Conservation (phyloP, 306 rosid genomes). For the Casuarina cunninghamiana region DNA sequence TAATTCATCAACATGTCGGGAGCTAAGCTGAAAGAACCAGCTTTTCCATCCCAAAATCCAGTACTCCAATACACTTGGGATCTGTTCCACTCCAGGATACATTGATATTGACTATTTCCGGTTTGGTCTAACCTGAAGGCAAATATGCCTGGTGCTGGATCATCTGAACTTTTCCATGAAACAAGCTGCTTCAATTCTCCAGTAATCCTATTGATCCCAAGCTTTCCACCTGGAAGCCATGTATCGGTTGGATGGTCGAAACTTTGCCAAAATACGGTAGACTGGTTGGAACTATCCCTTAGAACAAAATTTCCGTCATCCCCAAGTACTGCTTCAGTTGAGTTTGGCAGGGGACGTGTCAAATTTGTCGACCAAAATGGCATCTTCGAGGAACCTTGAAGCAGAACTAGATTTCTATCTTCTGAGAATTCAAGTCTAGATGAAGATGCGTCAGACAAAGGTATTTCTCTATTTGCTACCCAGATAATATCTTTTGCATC, state of each 20-base stretch:
- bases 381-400: neutral
- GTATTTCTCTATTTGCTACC: neutral
- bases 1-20: no score
- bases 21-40: neutral
- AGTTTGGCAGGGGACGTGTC: neutral
- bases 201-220: slow-evolving; percentile 27
- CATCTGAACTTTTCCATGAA: slow-evolving; percentile 37
- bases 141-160: slow-evolving; percentile 43
- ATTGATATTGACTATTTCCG: slow-evolving; percentile 31
- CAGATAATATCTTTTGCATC: neutral
- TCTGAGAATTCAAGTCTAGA: neutral
- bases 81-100: no score
- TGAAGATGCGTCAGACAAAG: neutral
- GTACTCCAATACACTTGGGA: no score
- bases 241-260: slow-evolving; percentile 23
- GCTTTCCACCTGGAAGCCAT: slow-evolving; percentile 45
- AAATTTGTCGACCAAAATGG: neutral
- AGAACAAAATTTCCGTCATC: neutral
- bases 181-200: slow-evolving; percentile 37
- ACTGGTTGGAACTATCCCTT: neutral
- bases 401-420: neutral
- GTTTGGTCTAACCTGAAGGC: slow-evolving; percentile 45
- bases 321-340: neutral
- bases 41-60: neutral
- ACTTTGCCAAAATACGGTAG: neutral